Evolutionary conservation across 192 early-diverging fungal genomes (phyloP).

Genomic region (Podila clonocystis): DNA sequence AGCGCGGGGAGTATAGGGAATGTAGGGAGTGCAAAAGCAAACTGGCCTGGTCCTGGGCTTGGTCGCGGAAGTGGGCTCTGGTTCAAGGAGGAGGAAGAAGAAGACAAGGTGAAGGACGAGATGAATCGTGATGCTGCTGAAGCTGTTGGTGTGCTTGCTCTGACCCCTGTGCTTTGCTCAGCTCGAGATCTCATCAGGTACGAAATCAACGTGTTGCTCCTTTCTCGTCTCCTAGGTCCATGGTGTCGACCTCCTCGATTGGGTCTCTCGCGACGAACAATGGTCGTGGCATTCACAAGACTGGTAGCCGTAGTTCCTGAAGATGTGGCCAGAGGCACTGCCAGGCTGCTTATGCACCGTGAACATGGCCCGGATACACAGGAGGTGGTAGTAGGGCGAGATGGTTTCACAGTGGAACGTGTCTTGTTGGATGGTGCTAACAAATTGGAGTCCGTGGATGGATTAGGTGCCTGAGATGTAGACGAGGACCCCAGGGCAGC

Average conservation of each 20-base stretch:
- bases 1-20: background rate
- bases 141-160: background rate
- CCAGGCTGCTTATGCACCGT: background rate
- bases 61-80: no score
- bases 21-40: background rate
- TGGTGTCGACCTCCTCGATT: background rate
- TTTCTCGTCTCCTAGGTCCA: background rate
- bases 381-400: background rate
- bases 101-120: background rate
- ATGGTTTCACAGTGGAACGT: background rate
- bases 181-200: constrained; percentile 1
- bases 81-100: background rate
- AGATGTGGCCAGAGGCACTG: background rate
- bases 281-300: constrained; percentile 3
- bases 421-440: no score
- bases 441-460: no score
- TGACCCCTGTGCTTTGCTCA: background rate
- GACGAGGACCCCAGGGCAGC: no score
- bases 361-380: background rate
- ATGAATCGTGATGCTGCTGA: background rate
- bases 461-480: no score
- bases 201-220: background rate
- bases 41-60: background rate
- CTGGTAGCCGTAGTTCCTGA: background rate
- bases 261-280: no score